These are phyloP conservation scores for Macrophomina tecta DNA, from an alignment of 2,329 filamentous ascomycete species.

Conservation along the genomic window DNA sequence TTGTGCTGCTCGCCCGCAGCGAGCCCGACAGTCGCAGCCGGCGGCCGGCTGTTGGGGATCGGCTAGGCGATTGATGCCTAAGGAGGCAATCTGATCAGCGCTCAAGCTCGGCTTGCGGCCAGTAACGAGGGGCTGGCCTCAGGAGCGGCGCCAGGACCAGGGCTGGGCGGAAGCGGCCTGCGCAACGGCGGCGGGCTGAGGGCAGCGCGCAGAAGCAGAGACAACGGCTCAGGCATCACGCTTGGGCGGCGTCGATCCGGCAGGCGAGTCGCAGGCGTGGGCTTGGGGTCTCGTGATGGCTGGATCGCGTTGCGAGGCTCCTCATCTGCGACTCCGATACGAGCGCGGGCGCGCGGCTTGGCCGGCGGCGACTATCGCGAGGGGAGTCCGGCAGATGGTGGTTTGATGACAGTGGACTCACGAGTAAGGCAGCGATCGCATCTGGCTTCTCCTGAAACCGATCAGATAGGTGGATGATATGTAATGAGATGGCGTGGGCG, in stretches of 20 bases:
- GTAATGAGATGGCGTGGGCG: slow-evolving; percentile 21
- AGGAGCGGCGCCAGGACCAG: slow-evolving; percentile 22
- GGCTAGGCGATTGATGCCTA: slow-evolving; percentile 24
- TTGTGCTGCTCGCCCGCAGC: background rate
- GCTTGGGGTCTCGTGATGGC: slow-evolving; percentile 3
- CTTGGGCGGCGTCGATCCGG: slow-evolving; percentile 3
- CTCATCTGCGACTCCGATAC: background rate
- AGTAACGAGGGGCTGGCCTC: slow-evolving; percentile 17
- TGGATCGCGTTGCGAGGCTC: background rate
- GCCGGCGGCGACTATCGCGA: slow-evolving; percentile 7
- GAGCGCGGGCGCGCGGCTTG: slow-evolving; percentile 9
- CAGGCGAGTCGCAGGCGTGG: slow-evolving; percentile 1
- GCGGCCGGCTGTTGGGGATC: slow-evolving; percentile 11
- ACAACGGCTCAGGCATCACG: background rate
- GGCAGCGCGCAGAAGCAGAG: background rate
- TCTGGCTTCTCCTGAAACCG: slow-evolving; percentile 23
- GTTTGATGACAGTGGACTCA: slow-evolving; percentile 8
- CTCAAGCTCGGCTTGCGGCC: slow-evolving; percentile 10
- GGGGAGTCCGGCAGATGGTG: background rate
- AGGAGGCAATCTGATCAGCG: slow-evolving; percentile 27
- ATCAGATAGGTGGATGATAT: slow-evolving; percentile 16
- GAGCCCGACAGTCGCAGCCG: background rate
- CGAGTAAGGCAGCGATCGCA: slow-evolving; percentile 18
- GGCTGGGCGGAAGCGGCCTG: slow-evolving; percentile 21
- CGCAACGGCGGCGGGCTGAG: background rate